Evolutionary conservation across 2,329 filamentous ascomycete species (phyloP), one percentile per base, ranked within the genome.

Genomic region (Helotiales sp.): DNA sequence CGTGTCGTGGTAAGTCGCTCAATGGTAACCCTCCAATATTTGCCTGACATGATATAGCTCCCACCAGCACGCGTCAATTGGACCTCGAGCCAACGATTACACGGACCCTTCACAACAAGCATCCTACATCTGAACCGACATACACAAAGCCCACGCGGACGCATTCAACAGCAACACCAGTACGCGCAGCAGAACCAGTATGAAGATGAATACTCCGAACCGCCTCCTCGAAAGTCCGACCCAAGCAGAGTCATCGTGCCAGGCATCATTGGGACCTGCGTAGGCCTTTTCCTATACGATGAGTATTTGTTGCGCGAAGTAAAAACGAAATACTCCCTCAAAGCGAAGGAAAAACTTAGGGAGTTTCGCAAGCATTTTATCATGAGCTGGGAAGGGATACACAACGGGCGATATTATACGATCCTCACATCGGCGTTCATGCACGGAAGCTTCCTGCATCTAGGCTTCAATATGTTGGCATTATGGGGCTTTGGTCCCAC

Each of bases 351-450:
- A 38, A 47, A 29, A 25, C n/a, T 48, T 6, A 15, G 27, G n/a
- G 25, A 57, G 13, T 58, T 60, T 30, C n/a, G 44, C 22, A 31
- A 57, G 3, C 29, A 58, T 19, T 58, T 58, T 33, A 13, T 55
- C 4, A 44, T 60, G 29, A 55, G 53, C 9, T 27, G 17, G 15
- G 24, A 50, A 7, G 64, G 61, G 15, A 27, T 61, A 5, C 40
- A 55, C 8, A 47, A 62, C 46, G 63, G 60, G 2, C 48, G 55
- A 29, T 65, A 65, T 55, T 65, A 63, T n/a, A 71, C 67, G 5
- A 33, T 71, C 25, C 57, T 73, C 24, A 68, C 67, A 1, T 67
- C 67, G n/a, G 62, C 64, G 0, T 72, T 73, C 53, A 66, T 66
- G 25, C 71, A 73, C 49, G 56, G 46, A 7, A 66, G 63, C 24